phyloP scores from a whole-genome alignment of 192 early-diverging fungal genomes.

The Rhizophagus clarus region DNA sequence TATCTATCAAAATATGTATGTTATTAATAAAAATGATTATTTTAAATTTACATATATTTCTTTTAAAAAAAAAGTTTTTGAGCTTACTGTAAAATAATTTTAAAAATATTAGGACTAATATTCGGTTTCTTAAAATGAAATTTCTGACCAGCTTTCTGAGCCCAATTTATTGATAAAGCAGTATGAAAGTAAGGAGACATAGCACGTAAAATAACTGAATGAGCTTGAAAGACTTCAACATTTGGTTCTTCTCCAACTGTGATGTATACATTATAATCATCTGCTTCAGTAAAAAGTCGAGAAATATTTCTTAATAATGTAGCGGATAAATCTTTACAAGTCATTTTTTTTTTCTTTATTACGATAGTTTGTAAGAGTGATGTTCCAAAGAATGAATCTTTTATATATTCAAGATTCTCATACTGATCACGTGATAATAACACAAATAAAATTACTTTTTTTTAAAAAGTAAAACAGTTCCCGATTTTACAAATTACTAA shows the following conservation, averaged over 20 bases:
- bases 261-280: conserved; percentile 20
- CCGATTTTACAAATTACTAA: too few relatives aligned
- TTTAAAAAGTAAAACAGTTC: too few relatives aligned
- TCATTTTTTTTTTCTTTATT: background rate
- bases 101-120: conserved; percentile 12
- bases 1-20: background rate
- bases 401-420: too few relatives aligned
- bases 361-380: too few relatives aligned
- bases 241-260: conserved; percentile 24
- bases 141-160: background rate
- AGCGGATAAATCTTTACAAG: background rate
- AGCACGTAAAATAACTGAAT: conserved; percentile 28
- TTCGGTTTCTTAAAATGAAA: conserved; percentile 28
- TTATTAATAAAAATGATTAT: background rate
- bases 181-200: conserved; percentile 19
- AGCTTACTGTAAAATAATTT: conserved; percentile 22
- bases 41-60: background rate
- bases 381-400: too few relatives aligned
- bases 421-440: too few relatives aligned
- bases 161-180: conserved; percentile 25
- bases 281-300: background rate
- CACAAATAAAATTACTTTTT: too few relatives aligned
- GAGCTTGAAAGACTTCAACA: conserved; percentile 10
- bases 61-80: background rate
- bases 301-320: conserved; percentile 6